Evolutionary conservation across 2,329 filamentous ascomycete species (phyloP).

Genomic region (Emericellopsis cladophorae): DNA sequence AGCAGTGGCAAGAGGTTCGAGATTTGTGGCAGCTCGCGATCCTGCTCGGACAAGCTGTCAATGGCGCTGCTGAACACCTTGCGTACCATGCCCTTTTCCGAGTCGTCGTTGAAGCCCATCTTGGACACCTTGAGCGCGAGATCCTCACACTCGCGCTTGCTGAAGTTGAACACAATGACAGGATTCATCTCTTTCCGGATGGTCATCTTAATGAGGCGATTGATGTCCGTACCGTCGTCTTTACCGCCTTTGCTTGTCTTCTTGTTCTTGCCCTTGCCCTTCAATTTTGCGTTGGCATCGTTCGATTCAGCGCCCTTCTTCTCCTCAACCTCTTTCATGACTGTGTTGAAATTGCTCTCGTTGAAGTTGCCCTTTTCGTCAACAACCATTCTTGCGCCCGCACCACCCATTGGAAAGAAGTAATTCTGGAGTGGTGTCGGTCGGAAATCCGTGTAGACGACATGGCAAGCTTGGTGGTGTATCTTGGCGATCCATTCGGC

Average conservation of each 20-base stretch:
- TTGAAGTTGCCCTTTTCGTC: conserved; percentile 95
- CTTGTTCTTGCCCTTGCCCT: conserved; percentile 85
- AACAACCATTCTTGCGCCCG: conserved; percentile 86
- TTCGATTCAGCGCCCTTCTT: conserved; percentile 76
- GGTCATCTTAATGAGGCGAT: conserved; percentile 98
- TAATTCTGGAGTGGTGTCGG: conserved; percentile 96
- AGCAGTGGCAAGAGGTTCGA: conserved; percentile 79
- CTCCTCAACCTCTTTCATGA: conserved; percentile 81
- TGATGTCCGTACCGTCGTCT: conserved; percentile 68
- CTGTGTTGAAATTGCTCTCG: conserved; percentile 94
- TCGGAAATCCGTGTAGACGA: conserved; percentile 97
- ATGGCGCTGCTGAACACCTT: conserved; percentile 93
- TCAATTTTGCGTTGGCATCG: conserved; percentile 66
- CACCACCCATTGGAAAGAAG: conserved; percentile 86
- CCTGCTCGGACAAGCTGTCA: conserved; percentile 82
- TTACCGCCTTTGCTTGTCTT: conserved; percentile 80
- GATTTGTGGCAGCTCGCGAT: conserved; percentile 81
- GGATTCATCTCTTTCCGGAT: conserved; percentile 96
- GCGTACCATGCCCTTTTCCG: conserved; percentile 85
- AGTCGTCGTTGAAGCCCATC: conserved; percentile 90
- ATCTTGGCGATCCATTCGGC: conserved; percentile 99
- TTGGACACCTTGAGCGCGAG: conserved; percentile 78
- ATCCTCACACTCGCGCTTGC: conserved; percentile 90
- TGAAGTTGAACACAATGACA: conserved; percentile 99
- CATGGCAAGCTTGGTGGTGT: conserved; percentile 93